Conservation (phyloP, 169 alveolate genomes). For the Neospora caninum region DNA sequence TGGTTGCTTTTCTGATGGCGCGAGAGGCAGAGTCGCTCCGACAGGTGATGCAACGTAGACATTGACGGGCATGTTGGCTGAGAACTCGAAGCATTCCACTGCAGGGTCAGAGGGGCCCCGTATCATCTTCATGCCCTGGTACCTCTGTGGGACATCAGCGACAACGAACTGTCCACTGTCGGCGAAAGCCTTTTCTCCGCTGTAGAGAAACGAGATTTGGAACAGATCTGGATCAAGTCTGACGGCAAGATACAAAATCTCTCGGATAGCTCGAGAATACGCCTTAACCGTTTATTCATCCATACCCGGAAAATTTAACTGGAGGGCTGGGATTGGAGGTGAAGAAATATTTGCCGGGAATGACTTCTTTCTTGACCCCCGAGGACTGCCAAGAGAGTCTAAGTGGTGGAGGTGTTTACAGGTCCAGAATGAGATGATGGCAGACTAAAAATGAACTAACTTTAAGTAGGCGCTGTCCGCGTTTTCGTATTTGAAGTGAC, state of each 20-base stretch:
- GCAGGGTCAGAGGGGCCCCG: slow-evolving; percentile 57
- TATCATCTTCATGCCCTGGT: slow-evolving; percentile 72
- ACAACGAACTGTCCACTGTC: slow-evolving; percentile 71
- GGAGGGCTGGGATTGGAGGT: slow-evolving; percentile 67
- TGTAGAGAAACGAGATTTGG: slow-evolving; percentile 66
- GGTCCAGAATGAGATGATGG: background rate
- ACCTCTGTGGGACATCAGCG: slow-evolving; percentile 74
- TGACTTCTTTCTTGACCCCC: slow-evolving; percentile 69
- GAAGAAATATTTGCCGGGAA: slow-evolving; percentile 75
- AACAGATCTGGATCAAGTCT: slow-evolving; percentile 74
- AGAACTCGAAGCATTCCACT: slow-evolving; percentile 36
- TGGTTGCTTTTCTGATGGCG: background rate
- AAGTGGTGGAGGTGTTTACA: slow-evolving; percentile 38
- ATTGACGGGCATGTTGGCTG: slow-evolving; percentile 74
- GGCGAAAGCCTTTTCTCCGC: slow-evolving; percentile 72
- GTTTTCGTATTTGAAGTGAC: slow-evolving; percentile 79
- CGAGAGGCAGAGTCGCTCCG: slow-evolving; percentile 48
- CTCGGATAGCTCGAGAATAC: background rate
- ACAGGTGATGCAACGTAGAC: slow-evolving; percentile 75
- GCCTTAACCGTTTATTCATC: background rate
- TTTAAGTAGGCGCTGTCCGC: slow-evolving; percentile 72
- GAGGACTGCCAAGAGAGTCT: slow-evolving; percentile 78
- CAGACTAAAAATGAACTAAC: slow-evolving; percentile 20
- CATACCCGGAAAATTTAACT: slow-evolving; percentile 60
- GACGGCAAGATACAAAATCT: background rate